Conservation (phyloP, 1,139 yeast species). For the Diutina ranongensis region DNA sequence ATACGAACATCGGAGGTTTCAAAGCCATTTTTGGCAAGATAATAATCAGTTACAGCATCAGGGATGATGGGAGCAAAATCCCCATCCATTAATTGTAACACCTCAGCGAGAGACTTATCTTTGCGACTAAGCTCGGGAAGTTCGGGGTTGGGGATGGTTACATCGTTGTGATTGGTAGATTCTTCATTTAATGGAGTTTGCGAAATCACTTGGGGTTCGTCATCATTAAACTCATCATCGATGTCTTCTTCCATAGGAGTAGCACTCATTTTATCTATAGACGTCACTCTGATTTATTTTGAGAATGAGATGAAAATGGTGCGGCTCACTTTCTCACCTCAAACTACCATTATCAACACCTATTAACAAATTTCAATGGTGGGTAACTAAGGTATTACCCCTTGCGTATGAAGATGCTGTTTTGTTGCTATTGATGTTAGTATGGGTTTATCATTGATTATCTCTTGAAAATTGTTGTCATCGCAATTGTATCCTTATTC, state of each 20-base stretch:
- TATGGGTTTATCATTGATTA: too few relatives aligned
- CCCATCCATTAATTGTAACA: slow-evolving; percentile 73
- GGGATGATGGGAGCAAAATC: slow-evolving; percentile 96
- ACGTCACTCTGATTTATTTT: neutral
- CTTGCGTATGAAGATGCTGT: too few relatives aligned
- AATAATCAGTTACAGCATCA: slow-evolving; percentile 95
- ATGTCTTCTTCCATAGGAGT: slow-evolving; percentile 7
- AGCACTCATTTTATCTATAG: neutral
- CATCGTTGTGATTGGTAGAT: neutral
- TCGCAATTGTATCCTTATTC: too few relatives aligned
- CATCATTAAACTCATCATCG: slow-evolving; percentile 7
- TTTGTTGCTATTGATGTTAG: too few relatives aligned
- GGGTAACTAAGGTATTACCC: too few relatives aligned
- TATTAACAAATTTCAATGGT: too few relatives aligned
- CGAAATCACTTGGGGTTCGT: neutral
- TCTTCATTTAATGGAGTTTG: neutral
- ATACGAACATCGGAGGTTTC: slow-evolving; percentile 71
- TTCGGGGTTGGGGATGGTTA: slow-evolving; percentile 24
- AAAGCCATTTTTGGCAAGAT: slow-evolving; percentile 80
- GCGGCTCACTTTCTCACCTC: neutral
- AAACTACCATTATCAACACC: neutral
- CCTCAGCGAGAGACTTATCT: slow-evolving; percentile 80
- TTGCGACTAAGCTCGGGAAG: slow-evolving; percentile 67
- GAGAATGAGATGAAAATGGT: neutral
- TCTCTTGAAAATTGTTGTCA: too few relatives aligned